Conservation (phyloP, 2,329 filamentous ascomycete species). For the Tolypocladium paradoxum region DNA sequence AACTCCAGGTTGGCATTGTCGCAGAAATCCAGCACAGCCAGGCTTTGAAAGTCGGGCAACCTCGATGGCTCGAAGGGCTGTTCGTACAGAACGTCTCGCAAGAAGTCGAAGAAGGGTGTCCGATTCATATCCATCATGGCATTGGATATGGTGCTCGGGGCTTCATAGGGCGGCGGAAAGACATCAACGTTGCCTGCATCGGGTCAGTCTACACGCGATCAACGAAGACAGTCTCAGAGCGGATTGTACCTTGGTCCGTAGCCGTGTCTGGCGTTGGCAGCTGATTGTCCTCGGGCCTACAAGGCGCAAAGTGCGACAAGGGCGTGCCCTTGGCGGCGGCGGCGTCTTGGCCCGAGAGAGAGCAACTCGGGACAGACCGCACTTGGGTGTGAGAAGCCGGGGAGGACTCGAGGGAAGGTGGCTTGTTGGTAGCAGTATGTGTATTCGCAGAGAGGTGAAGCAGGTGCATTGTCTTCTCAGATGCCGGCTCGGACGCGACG, state of each 20-base stretch:
- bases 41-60: slow-evolving; percentile 27
- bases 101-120: slow-evolving; percentile 37
- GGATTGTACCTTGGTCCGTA: slow-evolving; percentile 14
- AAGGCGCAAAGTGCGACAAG: slow-evolving; percentile 11
- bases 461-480: slow-evolving; percentile 31
- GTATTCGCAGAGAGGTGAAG: slow-evolving; percentile 29
- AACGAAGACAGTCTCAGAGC: neutral
- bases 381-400: slow-evolving; percentile 11
- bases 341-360: slow-evolving; percentile 8
- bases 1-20: slow-evolving; percentile 38
- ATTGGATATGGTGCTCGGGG: neutral
- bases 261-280: slow-evolving; percentile 23
- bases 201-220: neutral
- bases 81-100: slow-evolving; percentile 40
- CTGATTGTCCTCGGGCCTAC: slow-evolving; percentile 21
- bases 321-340: slow-evolving; percentile 14
- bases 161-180: slow-evolving; percentile 2
- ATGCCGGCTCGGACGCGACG: slow-evolving; percentile 25
- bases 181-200: slow-evolving; percentile 5
- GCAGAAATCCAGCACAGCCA: slow-evolving; percentile 38
- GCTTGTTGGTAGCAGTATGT: slow-evolving; percentile 11
- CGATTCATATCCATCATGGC: slow-evolving; percentile 18
- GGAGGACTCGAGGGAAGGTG: slow-evolving; percentile 8
- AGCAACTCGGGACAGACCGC: neutral
- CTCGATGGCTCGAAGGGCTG: slow-evolving; percentile 26